Conservation (phyloP, 2,329 filamentous ascomycete species). For the Neonectria punicea region DNA sequence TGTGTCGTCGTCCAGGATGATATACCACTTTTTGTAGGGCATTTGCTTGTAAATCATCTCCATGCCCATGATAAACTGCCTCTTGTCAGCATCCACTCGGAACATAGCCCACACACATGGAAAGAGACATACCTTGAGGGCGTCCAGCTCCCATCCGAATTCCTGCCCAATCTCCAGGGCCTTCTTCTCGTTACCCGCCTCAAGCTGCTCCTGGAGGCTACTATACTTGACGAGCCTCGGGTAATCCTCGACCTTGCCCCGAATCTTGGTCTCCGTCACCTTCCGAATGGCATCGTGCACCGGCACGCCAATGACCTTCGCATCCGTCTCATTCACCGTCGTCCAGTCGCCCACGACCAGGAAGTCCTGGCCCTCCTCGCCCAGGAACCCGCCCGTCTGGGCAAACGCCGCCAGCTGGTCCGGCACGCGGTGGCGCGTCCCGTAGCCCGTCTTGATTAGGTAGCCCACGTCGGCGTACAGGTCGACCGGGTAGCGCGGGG, state of each 20-base stretch:
- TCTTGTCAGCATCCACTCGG: slow-evolving; percentile 8
- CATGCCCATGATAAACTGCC: slow-evolving; percentile 65
- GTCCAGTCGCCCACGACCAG: slow-evolving; percentile 64
- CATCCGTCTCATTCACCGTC: slow-evolving; percentile 47
- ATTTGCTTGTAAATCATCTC: slow-evolving; percentile 61
- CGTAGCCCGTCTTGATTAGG: slow-evolving; percentile 67
- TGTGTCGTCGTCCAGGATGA: slow-evolving; percentile 68
- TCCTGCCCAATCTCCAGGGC: slow-evolving; percentile 51
- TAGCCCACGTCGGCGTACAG: slow-evolving; percentile 59
- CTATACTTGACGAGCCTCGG: slow-evolving; percentile 55
- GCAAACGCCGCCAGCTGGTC: slow-evolving; percentile 58
- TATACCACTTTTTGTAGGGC: slow-evolving; percentile 68
- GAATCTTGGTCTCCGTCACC: slow-evolving; percentile 47
- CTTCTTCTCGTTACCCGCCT: slow-evolving; percentile 49
- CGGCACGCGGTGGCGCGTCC: slow-evolving; percentile 60
- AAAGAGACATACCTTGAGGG: slow-evolving; percentile 55
- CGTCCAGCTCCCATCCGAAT: slow-evolving; percentile 62
- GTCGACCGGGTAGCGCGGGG: slow-evolving; percentile 56
- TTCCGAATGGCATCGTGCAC: slow-evolving; percentile 56
- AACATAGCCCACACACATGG: neutral
- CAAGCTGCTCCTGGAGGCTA: slow-evolving; percentile 52
- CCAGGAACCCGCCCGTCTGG: slow-evolving; percentile 46
- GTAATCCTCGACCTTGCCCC: slow-evolving; percentile 41
- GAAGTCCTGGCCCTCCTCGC: slow-evolving; percentile 53
- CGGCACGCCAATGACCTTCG: slow-evolving; percentile 44